Percentiles rank a stretch among this genome's conserved stretches.
Evolutionary conservation across 768 basidiomycete genomes (phyloP).

Genomic region (Lepiota subincarnata): DNA sequence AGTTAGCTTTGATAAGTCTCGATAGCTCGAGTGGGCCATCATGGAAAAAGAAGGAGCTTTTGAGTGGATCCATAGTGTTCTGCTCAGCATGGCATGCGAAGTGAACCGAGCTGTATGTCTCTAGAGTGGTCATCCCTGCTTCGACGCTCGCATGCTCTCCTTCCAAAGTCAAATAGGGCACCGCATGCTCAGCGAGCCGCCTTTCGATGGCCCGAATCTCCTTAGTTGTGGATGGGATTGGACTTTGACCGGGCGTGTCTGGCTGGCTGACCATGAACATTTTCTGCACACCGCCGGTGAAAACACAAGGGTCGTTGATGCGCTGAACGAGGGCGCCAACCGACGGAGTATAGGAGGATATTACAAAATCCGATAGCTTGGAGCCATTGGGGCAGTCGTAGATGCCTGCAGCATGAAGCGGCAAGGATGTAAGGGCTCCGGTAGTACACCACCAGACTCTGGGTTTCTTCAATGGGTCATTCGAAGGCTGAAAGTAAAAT

Average conservation of each 20-base stretch:
- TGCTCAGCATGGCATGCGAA: conserved; percentile 13
- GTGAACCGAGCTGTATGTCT: conserved; percentile 6
- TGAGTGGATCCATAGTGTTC: conserved; percentile 1
- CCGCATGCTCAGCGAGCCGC: background rate
- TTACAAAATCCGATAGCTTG: conserved; percentile 13
- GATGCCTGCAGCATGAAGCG: conserved; percentile 7
- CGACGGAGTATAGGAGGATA: conserved; percentile 20
- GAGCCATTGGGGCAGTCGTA: background rate
- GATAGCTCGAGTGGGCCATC: background rate
- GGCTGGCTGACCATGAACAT: conserved; percentile 5
- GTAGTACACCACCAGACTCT: conserved; percentile 13
- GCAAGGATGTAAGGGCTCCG: conserved; percentile 6
- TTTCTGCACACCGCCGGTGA: background rate
- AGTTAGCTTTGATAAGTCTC: background rate
- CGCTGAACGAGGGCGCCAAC: conserved; percentile 8
- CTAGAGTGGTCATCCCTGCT: background rate
- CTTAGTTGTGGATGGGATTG: conserved; percentile 11
- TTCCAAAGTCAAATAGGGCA: background rate
- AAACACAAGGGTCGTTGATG: background rate
- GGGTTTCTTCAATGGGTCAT: background rate
- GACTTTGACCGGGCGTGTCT: background rate
- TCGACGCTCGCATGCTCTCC: background rate
- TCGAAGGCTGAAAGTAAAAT: background rate
- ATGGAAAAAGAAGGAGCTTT: conserved; percentile 7
- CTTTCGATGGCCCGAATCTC: conserved; percentile 5